These are phyloP conservation scores for Yarrowia galli DNA, from an alignment of 1,139 yeast genomes.

Conservation along the genomic window DNA sequence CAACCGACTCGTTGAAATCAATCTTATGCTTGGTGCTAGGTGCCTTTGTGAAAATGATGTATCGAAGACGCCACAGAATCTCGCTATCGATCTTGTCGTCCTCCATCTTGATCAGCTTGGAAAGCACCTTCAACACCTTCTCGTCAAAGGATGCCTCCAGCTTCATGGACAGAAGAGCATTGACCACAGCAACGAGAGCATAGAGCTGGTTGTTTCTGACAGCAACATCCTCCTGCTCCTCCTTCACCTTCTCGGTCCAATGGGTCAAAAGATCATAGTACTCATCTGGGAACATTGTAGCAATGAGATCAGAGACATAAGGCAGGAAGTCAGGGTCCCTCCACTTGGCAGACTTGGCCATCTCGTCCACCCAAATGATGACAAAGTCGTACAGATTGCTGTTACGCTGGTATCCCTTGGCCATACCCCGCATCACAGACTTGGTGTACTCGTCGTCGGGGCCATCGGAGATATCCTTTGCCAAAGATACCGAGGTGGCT, in stretches of 20 bases:
- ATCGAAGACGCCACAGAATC: slow-evolving; percentile 29
- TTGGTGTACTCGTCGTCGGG: slow-evolving; percentile 20
- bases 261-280: slow-evolving; percentile 24
- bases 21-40: slow-evolving; percentile 16
- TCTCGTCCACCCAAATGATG: slow-evolving; percentile 26
- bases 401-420: slow-evolving; percentile 17
- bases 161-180: slow-evolving; percentile 18
- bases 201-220: slow-evolving; percentile 25
- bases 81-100: slow-evolving; percentile 1
- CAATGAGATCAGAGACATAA: slow-evolving; percentile 3
- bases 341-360: slow-evolving; percentile 15
- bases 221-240: slow-evolving; percentile 1
- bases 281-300: slow-evolving; percentile 29
- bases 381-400: slow-evolving; percentile 5
- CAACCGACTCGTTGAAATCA: slow-evolving; percentile 2
- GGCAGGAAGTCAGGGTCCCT: slow-evolving; percentile 21
- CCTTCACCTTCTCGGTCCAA: slow-evolving; percentile 22
- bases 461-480: slow-evolving; percentile 13
- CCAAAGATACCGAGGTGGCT: slow-evolving; percentile 9
- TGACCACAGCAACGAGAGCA: slow-evolving; percentile 18
- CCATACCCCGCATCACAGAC: slow-evolving; percentile 18
- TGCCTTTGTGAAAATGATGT: slow-evolving; percentile 25
- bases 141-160: slow-evolving; percentile 23
- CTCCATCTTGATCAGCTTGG: slow-evolving; percentile 18
- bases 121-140: slow-evolving; percentile 6